Base-by-base conservation (phyloP, 257 asterid genomes). In the Capsicum baccatum region DNA sequence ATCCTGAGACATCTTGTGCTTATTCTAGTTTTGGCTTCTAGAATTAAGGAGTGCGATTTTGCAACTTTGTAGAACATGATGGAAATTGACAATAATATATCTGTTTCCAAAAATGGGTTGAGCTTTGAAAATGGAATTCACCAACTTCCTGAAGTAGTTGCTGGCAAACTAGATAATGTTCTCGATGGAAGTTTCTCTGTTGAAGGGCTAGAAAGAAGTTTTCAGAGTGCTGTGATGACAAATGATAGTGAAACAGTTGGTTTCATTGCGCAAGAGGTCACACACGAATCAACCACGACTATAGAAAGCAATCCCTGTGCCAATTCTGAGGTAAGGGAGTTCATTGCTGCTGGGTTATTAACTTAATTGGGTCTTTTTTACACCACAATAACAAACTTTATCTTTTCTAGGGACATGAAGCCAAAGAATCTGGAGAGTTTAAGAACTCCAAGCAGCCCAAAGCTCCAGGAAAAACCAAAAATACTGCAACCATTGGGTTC, bases 71-170 rank as follows among this genome's bases (percentile, higher is more conserved):
- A 69, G 82, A 35, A 68, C 71, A 47, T 35, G 86, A 89, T 86
- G 92, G 92, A 85, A 44, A 62, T 79, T 76, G 85, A 81, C 48
- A 83, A 67, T 19, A 76, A 21, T 55, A 80, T 83, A 79, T 71
- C 58, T 15, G 68, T 85, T 62, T 67, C 88, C 80, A 86, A 52
- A 83, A 87, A 85, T 12, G 90, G 88, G 81, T 37, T 26, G 52
- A 83, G 63, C 68, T 81, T 37, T 84, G 89, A 81, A 81, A 87
- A 89, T 86, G 89, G 89, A 78, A 85, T 83, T 71, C 88, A 35
- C 19, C 81, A 84, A 81, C 84, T 82, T 70, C 86, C 59, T 58
- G 87, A 83, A 71, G 85, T 78, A 66, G 81, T 62, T 55, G 68
- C 44, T 56, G 86, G 48, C 48, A 59, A 86, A 42, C 21, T 37